Evolutionary conservation across 805 yeast genomes (phyloP).

Genomic region (Candida piceae): DNA sequence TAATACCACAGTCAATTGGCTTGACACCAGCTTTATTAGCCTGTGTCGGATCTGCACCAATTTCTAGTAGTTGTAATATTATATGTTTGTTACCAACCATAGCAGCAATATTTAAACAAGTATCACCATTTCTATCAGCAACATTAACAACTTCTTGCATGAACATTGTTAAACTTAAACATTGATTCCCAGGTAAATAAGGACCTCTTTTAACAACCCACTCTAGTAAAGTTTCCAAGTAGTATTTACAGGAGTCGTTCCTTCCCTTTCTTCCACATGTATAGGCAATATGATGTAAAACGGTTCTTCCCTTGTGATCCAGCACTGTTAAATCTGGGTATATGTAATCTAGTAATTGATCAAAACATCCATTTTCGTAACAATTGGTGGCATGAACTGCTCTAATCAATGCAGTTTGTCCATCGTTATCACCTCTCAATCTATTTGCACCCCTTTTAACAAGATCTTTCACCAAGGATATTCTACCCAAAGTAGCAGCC

Average conservation of each 20-base stretch:
- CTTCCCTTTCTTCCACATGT: slow-evolving; percentile 76
- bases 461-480: slow-evolving; percentile 61
- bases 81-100: slow-evolving; percentile 78
- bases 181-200: slow-evolving; percentile 37
- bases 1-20: slow-evolving; percentile 82
- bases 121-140: slow-evolving; percentile 92
- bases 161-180: slow-evolving; percentile 48
- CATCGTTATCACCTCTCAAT: slow-evolving; percentile 68
- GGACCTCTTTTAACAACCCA: slow-evolving; percentile 65
- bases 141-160: slow-evolving; percentile 74
- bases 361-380: slow-evolving; percentile 73
- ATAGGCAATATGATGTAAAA: slow-evolving; percentile 80
- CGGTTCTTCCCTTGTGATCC: slow-evolving; percentile 71
- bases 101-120: slow-evolving; percentile 90
- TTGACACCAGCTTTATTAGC: slow-evolving; percentile 82
- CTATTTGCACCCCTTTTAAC: slow-evolving; percentile 66
- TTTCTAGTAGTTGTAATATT: slow-evolving; percentile 74
- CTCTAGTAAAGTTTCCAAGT: slow-evolving; percentile 64
- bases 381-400: slow-evolving; percentile 82
- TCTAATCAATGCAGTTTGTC: slow-evolving; percentile 83
- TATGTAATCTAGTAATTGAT: slow-evolving; percentile 60
- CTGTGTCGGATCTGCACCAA: slow-evolving; percentile 79
- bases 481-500: slow-evolving; percentile 88
- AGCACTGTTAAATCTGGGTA: slow-evolving; percentile 66
- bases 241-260: slow-evolving; percentile 66